Evolutionary conservation across 768 basidiomycete species (phyloP).

Genomic region (Leccinum uliginosum): DNA sequence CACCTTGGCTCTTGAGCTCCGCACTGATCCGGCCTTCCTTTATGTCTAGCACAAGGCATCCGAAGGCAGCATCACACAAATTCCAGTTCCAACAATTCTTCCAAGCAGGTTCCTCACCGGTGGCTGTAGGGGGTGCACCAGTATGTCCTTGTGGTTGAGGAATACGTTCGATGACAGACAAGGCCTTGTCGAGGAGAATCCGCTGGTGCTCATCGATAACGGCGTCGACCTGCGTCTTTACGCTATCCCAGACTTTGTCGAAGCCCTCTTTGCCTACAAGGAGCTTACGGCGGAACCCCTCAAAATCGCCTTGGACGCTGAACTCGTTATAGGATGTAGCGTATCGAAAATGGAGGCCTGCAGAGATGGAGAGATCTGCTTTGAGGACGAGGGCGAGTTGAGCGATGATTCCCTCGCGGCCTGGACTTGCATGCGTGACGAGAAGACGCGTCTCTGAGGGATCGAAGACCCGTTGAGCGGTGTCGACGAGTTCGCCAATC

Average conservation of each 20-base stretch:
- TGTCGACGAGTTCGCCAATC: constrained; percentile 97
- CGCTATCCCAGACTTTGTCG: constrained; percentile 91
- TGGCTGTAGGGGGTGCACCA: constrained; percentile 41
- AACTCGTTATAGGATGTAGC: constrained; percentile 96
- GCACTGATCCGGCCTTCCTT: constrained; percentile 90
- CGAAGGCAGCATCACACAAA: constrained; percentile 92
- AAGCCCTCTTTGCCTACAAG: constrained; percentile 74
- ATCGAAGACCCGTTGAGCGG: constrained; percentile 91
- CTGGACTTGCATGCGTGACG: constrained; percentile 87
- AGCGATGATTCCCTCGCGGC: constrained; percentile 87
- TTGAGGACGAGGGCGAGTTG: constrained; percentile 89
- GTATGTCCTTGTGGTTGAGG: constrained; percentile 48
- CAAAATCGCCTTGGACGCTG: constrained; percentile 85
- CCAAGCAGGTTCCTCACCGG: constrained; percentile 89
- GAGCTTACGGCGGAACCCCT: constrained; percentile 82
- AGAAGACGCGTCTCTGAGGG: constrained; percentile 90
- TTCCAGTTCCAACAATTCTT: constrained; percentile 99
- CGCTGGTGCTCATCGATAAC: constrained; percentile 91
- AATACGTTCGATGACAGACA: constrained; percentile 78
- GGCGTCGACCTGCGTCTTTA: constrained; percentile 84
- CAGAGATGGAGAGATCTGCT: constrained; percentile 90
- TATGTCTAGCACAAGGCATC: constrained; percentile 81
- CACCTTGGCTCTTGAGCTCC: constrained; percentile 90
- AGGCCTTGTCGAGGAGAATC: constrained; percentile 81
- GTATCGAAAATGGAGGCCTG: constrained; percentile 97